Conservation (phyloP, 352 stramenopile genomes). For the Globisporangium rhizosaccharum region DNA sequence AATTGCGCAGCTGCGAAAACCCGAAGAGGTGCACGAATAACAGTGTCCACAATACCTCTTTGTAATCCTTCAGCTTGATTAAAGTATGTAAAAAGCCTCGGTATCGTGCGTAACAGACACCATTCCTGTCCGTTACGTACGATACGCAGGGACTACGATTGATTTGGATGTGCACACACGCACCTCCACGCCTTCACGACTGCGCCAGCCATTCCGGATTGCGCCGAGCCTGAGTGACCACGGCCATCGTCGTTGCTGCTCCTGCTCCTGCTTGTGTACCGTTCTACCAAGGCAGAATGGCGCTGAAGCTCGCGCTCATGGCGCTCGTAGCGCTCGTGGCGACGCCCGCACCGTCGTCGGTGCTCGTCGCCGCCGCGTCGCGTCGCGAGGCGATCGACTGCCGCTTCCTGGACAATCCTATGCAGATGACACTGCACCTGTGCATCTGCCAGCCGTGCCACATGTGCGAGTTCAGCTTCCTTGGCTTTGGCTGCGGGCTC, state of each 20-base stretch:
- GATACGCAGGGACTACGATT: too few species aligned
- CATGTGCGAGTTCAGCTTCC: constrained; percentile 28
- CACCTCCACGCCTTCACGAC: too few species aligned
- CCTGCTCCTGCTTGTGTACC: constrained; percentile 4
- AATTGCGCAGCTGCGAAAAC: too few species aligned
- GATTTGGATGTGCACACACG: too few species aligned
- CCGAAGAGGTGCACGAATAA: too few species aligned
- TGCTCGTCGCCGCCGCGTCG: neutral
- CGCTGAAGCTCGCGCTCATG: constrained; percentile 5
- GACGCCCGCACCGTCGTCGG: neutral
- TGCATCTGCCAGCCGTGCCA: constrained; percentile 45
- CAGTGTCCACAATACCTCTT: too few species aligned
- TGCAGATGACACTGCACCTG: constrained; percentile 16
- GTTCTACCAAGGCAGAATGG: neutral
- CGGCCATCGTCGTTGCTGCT: neutral
- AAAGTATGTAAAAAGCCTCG: too few species aligned
- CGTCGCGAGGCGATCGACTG: constrained; percentile 12
- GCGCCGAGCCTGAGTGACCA: neutral
- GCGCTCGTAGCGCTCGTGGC: constrained; percentile 1
- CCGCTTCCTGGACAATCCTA: constrained; percentile 15
- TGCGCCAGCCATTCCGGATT: neutral
- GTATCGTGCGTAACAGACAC: too few species aligned
- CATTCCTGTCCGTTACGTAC: too few species aligned
- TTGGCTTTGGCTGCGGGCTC: constrained; percentile 14
- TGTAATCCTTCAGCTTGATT: too few species aligned